Evolutionary conservation across 768 basidiomycete genomes (phyloP).

Genomic region (Cystobasidium tubakii): DNA sequence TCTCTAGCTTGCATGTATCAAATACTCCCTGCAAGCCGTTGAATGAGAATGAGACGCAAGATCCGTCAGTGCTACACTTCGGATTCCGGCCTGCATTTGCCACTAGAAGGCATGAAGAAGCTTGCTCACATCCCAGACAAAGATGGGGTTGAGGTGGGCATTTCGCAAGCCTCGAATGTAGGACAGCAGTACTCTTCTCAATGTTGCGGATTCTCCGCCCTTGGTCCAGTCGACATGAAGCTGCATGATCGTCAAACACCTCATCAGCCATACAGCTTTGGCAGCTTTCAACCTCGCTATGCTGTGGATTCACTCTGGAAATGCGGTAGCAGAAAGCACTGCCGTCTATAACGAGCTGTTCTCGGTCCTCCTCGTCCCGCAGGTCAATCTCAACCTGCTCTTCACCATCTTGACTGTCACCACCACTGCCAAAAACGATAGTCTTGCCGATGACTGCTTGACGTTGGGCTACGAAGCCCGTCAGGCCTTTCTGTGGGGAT

Average conservation of each 20-base stretch:
- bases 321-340: conserved; percentile 18
- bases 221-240: conserved; percentile 30
- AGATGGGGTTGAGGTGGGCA: conserved; percentile 3
- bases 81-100: not conserved
- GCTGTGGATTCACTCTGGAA: conserved; percentile 5
- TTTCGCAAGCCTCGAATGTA: conserved; percentile 13
- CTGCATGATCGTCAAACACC: not conserved
- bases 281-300: too few species aligned
- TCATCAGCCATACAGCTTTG: not conserved
- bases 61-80: not conserved
- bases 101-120: not conserved
- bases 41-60: not conserved
- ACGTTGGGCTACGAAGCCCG: conserved; percentile 12
- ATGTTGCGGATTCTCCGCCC: conserved; percentile 9
- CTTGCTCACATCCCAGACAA: conserved; percentile 34
- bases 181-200: not conserved
- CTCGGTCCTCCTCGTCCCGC: not conserved
- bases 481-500: conserved; percentile 16
- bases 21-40: not conserved
- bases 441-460: not conserved
- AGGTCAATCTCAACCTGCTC: not conserved
- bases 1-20: conserved; percentile 12
- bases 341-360: conserved; percentile 23
- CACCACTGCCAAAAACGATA: not conserved
- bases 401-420: not conserved